Base-by-base conservation (phyloP, 2,329 filamentous ascomycete species). In the Claviceps sp. region DNA sequence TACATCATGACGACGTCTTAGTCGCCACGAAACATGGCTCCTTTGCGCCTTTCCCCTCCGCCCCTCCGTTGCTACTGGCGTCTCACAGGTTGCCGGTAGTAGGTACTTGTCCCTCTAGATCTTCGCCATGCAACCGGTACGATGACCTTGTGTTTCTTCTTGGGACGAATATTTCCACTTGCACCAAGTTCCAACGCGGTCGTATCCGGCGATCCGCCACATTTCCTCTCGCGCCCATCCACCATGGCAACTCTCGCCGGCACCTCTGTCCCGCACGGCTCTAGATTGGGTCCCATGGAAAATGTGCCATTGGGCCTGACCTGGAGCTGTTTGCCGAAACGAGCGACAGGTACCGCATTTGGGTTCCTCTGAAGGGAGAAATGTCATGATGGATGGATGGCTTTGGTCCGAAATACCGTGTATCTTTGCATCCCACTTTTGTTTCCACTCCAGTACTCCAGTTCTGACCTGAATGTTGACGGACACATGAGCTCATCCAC, bases 1-100 rank as follows among this genome's bases (percentile, higher is more conserved):
- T 54, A 43, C 54, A 52, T 52, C 49, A 49, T 48, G 52, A 54
- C 46, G 48, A 49, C 51, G 48, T 50, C 36, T 11, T 26, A 4
- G 30, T 22, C 2, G 30, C 24, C 47, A 38, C 22, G 38, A 48
- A 54, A 34, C 16, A 41, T 49, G 52, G 49, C 9, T 7, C 13
- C 41, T 22, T 20, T 26, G 22, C 18, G 24, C 3, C 24, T 14
- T 11, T 13, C 40, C 30, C 6, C 18, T 18, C 13, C 26, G 41
- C 26, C 14, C 18, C 18, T 22, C 24, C 11, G 4, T 5, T 40
- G 16, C 37, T n/a, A 40, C 14, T 40, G 14, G n/a, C n/a, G 37
- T n/a, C 37, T n/a, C 5, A 16, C 37, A n/a, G n/a, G 13, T 40
- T 40, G 14, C 7, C 37, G 37, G n/a, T 40, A n/a, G n/a, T n/a